A percentile compares a stretch with the other conserved stretches of the same genome.
phyloP scores from a whole-genome alignment of 108 stramenopile species.

The Pseudonitzschia multistriata region DNA sequence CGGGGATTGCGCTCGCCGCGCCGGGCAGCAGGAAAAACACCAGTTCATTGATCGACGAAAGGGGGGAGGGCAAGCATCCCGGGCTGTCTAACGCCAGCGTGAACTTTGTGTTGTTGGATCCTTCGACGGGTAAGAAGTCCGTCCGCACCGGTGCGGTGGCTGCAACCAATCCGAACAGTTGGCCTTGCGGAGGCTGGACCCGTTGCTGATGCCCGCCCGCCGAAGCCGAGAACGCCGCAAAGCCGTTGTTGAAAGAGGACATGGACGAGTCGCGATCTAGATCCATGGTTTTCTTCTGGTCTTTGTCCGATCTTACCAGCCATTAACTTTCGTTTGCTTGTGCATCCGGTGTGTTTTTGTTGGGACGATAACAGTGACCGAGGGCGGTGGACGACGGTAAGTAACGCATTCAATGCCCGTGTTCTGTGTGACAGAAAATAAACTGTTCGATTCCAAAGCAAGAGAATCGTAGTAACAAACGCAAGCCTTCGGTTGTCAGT shows the following conservation, averaged over 20 bases:
- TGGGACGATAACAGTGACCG: too few relatives aligned
- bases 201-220: neutral
- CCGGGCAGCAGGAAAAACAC: constrained; percentile 70
- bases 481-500: too few relatives aligned
- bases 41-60: constrained; percentile 62
- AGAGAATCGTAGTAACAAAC: too few relatives aligned
- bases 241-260: neutral
- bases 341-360: neutral
- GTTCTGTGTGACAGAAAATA: too few relatives aligned
- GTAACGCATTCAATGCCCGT: too few relatives aligned
- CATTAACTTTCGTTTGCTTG: neutral
- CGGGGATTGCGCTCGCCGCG: constrained; percentile 42
- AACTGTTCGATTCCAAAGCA: too few relatives aligned
- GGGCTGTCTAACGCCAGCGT: constrained; percentile 51
- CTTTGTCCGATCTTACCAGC: too few relatives aligned
- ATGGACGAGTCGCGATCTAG: constrained; percentile 1
- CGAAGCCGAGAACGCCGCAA: neutral
- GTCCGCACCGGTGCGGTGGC: constrained; percentile 70
- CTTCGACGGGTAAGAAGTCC: constrained; percentile 65
- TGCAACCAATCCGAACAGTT: constrained; percentile 59
- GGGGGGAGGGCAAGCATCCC: constrained; percentile 47
- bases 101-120: constrained; percentile 59
- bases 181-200: neutral
- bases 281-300: neutral
- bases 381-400: too few relatives aligned